A percentile compares a stretch with the other conserved stretches of the same genome.
phyloP scores from a whole-genome alignment of 2,329 filamentous ascomycete genomes.

The Paraphoma chrysanthemicola region DNA sequence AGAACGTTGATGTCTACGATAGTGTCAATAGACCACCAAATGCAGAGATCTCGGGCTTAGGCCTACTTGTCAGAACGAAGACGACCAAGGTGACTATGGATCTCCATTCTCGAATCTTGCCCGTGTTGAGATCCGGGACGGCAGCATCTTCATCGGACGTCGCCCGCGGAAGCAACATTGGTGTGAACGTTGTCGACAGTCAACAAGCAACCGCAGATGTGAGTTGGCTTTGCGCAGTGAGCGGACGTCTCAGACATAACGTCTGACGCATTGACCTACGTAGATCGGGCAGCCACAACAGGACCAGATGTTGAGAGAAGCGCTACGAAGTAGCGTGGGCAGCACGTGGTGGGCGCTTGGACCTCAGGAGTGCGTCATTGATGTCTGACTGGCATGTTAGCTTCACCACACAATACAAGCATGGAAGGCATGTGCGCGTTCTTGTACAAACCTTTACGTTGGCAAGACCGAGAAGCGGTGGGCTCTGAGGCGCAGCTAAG shows the following conservation, averaged over 20 bases:
- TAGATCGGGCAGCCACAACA: not conserved
- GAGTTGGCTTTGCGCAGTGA: not conserved
- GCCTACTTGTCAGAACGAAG: constrained; percentile 74
- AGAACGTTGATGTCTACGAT: constrained; percentile 70
- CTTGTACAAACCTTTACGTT: constrained; percentile 10
- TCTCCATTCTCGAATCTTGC: constrained; percentile 68
- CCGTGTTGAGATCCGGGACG: constrained; percentile 52
- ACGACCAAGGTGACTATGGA: constrained; percentile 74
- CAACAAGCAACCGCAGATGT: not conserved
- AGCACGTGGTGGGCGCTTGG: not conserved
- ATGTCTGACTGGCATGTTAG: not conserved
- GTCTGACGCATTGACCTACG: not conserved
- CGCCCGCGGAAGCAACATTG: not conserved
- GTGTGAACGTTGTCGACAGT: not conserved
- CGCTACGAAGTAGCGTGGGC: not conserved
- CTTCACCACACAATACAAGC: not conserved
- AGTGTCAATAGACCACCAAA: not conserved
- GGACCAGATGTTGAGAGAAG: not conserved
- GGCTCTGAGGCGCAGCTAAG: not conserved
- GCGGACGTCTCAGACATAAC: not conserved
- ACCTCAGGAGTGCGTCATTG: not conserved
- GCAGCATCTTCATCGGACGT: constrained; percentile 4
- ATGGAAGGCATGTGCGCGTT: constrained; percentile 13
- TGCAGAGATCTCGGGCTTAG: not conserved
- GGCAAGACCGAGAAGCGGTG: not conserved